Evolutionary conservation across 1,284 basidiomycete species (phyloP).

Genomic region (Exobasidium rhododendri): DNA sequence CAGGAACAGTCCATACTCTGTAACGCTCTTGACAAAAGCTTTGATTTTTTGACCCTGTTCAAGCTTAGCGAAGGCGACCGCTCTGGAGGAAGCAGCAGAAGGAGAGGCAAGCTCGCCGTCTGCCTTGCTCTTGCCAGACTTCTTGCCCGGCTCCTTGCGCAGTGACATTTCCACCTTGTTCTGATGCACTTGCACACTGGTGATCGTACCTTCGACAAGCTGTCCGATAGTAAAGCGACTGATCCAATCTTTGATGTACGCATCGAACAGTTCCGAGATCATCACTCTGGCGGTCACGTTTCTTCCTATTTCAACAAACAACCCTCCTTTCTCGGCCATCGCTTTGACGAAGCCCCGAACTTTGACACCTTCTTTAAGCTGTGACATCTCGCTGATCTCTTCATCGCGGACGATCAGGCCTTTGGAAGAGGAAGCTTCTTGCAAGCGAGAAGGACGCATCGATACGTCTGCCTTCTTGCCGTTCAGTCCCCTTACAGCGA

Average conservation of each 20-base stretch:
- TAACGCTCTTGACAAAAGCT: constrained; percentile 60
- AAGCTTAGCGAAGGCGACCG: constrained; percentile 27
- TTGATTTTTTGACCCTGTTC: constrained; percentile 54
- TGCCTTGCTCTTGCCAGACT: constrained; percentile 59
- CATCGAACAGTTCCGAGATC: constrained; percentile 72
- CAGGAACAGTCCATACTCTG: constrained; percentile 88
- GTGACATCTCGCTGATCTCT: constrained; percentile 66
- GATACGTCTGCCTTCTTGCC: constrained; percentile 70
- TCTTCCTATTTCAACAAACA: constrained; percentile 85
- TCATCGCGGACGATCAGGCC: constrained; percentile 61
- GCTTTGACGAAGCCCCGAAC: constrained; percentile 81
- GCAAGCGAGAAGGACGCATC: constrained; percentile 69
- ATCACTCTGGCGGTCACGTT: constrained; percentile 83
- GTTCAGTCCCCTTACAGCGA: constrained; percentile 51
- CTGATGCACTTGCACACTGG: constrained; percentile 64
- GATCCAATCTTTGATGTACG: constrained; percentile 95
- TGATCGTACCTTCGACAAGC: constrained; percentile 78
- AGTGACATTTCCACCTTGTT: constrained; percentile 86
- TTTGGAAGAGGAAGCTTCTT: constrained; percentile 57
- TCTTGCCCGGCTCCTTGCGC: constrained; percentile 56
- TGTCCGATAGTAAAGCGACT: constrained; percentile 74
- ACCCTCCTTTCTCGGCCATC: constrained; percentile 71
- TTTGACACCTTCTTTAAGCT: constrained; percentile 70
- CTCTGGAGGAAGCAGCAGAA: constrained; percentile 17
- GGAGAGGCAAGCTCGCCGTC: constrained; percentile 1